These are phyloP conservation scores for Urochloa ruziziensis DNA, from an alignment of 176 grass and related monocot species.

Conservation along the genomic window DNA sequence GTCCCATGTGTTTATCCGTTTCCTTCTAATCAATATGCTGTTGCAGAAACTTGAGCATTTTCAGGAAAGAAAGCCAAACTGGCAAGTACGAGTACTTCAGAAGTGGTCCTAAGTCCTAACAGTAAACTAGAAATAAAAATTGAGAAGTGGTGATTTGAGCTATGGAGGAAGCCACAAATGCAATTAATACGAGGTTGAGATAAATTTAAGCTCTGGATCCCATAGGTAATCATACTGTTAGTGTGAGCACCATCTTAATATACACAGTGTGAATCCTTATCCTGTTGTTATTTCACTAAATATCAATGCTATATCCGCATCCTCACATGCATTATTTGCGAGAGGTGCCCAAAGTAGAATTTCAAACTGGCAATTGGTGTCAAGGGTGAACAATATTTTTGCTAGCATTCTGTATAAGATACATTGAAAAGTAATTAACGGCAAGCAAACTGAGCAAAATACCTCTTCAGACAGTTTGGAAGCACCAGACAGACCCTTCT, in stretches of 20 bases:
- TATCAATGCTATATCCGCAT: background rate
- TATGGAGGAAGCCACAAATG: background rate
- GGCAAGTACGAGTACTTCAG: background rate
- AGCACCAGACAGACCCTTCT: constrained; percentile 74
- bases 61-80: background rate
- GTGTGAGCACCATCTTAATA: background rate
- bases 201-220: background rate
- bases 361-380: background rate
- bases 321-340: background rate
- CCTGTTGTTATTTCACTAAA: constrained; percentile 3
- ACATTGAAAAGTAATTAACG: background rate
- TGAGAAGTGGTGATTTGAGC: background rate
- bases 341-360: background rate
- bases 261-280: background rate
- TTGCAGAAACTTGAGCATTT: background rate
- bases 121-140: background rate
- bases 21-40: background rate
- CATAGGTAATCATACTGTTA: background rate
- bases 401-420: background rate
- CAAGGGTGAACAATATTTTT: background rate
- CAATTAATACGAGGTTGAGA: constrained; percentile 7
- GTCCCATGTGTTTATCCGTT: constrained; percentile 5
- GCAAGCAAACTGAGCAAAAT: constrained; percentile 13
- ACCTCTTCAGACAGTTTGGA: constrained; percentile 88
- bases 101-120: background rate